Conservation (phyloP, 148 eudicot genomes). For the Euryodendron excelsum region DNA sequence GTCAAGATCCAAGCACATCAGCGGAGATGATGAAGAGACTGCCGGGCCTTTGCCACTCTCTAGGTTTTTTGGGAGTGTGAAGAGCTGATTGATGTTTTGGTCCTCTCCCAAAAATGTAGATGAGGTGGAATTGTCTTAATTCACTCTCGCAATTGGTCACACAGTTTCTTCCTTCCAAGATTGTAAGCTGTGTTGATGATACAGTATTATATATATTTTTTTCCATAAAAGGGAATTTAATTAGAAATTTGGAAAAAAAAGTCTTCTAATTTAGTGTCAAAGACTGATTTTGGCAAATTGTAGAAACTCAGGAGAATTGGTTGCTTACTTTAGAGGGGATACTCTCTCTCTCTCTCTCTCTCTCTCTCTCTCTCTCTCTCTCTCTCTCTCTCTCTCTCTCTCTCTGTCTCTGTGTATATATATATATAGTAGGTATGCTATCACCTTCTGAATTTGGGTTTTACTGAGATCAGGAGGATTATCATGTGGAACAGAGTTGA, state of each 20-base stretch:
- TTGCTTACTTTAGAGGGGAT: not conserved
- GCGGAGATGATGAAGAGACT: conserved; percentile 45
- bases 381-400: not conserved
- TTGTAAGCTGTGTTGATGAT: not conserved
- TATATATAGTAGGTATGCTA: too few species aligned
- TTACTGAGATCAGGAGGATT: not conserved
- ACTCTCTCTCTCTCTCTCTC: too few species aligned
- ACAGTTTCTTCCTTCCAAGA: not conserved
- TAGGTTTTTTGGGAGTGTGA: conserved; percentile 80
- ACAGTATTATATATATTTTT: not conserved
- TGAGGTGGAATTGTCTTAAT: not conserved
- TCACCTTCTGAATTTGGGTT: not conserved
- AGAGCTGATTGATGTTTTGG: conserved; percentile 38
- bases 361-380: not conserved
- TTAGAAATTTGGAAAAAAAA: too few species aligned
- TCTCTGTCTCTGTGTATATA: not conserved
- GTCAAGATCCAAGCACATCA: conserved; percentile 64
- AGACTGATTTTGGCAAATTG: not conserved
- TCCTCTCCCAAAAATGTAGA: not conserved
- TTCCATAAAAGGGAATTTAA: not conserved
- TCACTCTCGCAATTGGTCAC: not conserved
- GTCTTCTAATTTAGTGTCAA: not conserved
- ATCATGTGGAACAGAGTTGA: not conserved
- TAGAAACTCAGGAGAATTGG: not conserved
- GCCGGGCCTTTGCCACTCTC: conserved; percentile 92